These are phyloP conservation scores for Backusella luteola DNA, from an alignment of 192 early-diverging fungal species.

Conservation along the genomic window DNA sequence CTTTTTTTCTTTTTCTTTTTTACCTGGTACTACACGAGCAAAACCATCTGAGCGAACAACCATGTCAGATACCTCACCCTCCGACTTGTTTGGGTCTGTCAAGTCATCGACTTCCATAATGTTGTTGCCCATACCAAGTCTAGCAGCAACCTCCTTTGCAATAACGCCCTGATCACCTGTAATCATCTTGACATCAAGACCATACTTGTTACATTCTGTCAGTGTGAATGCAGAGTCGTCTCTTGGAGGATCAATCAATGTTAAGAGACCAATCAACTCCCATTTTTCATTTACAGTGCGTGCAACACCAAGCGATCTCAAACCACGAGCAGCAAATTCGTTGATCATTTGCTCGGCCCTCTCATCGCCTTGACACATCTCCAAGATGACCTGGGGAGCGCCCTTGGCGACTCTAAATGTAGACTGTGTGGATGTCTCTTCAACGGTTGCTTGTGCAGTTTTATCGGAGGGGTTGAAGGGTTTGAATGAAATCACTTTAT, in stretches of 20 bases:
- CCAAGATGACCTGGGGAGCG: slow-evolving; percentile 70
- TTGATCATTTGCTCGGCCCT: slow-evolving; percentile 51
- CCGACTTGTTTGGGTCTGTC: slow-evolving; percentile 41
- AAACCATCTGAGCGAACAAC: slow-evolving; percentile 68
- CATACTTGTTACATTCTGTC: slow-evolving; percentile 58
- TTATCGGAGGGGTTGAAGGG: slow-evolving; percentile 76
- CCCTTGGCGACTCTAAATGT: slow-evolving; percentile 68
- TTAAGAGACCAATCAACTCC: slow-evolving; percentile 63
- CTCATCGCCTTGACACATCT: slow-evolving; percentile 48
- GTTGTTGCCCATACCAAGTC: slow-evolving; percentile 63
- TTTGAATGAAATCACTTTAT: slow-evolving; percentile 62
- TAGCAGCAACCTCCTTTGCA: slow-evolving; percentile 67
- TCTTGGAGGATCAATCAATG: slow-evolving; percentile 66
- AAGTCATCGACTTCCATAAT: slow-evolving; percentile 65
- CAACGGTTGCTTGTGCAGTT: slow-evolving; percentile 64
- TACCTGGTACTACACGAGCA: slow-evolving; percentile 71
- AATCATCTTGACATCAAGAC: slow-evolving; percentile 77
- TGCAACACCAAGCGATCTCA: slow-evolving; percentile 73
- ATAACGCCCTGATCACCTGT: slow-evolving; percentile 75
- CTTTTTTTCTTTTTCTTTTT: neutral
- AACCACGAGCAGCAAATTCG: slow-evolving; percentile 61
- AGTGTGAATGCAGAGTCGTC: slow-evolving; percentile 69
- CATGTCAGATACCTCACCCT: slow-evolving; percentile 53
- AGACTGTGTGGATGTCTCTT: slow-evolving; percentile 45
- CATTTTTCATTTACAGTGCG: slow-evolving; percentile 51